Base-by-base conservation (phyloP, 805 yeast genomes). In the Cyberlindnera mississippiensis region DNA sequence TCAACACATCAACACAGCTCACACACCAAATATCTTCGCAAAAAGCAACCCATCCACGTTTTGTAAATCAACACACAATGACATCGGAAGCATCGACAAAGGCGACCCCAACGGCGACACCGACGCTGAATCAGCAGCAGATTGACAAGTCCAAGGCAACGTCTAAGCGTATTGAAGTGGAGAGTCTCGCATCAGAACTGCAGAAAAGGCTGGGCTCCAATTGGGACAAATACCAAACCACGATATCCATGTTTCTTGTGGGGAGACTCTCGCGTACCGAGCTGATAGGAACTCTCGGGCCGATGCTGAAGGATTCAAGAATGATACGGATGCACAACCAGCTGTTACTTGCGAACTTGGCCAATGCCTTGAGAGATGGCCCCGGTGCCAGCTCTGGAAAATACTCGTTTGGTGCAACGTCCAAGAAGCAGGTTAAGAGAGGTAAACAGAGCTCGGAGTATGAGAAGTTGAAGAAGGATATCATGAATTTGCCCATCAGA, bases 151-250 rank as follows among this genome's bases (percentile, higher is more conserved):
- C 33, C 12, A 37, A 36, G 35, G 12, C 38, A 16, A 28, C 41
- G 1, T 38, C 48, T 2, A 56, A 51, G 35, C 64, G 87, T 49
- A 64, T 82, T 16, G 85, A 82, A 37, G 70, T 84, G n/a, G 84
- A 80, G 41, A 55, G 62, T 1, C 68, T 89, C 44, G 86, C 90
- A 56, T 71, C 75, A 28, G 87, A 84, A 41, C 78, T 93, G 48
- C 90, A 86, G 49, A 72, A 72, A 40, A 71, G 74, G 45, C 62
- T 91, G 44, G 97, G 96, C 2, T 68, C 73, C 34, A 59, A 55
- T 36, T 91, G 99, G 99, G 91, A 83, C 48, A 75, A 73, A 44
- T 91, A 91, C 61, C 90, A 95, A 48, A 84, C 81, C 42, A 72
- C 86, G 5, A 73, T 93, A 18, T 80, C 91, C 38, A 67, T 76